Base-by-base conservation (phyloP, 768 basidiomycete genomes). In the Pholiota molesta region DNA sequence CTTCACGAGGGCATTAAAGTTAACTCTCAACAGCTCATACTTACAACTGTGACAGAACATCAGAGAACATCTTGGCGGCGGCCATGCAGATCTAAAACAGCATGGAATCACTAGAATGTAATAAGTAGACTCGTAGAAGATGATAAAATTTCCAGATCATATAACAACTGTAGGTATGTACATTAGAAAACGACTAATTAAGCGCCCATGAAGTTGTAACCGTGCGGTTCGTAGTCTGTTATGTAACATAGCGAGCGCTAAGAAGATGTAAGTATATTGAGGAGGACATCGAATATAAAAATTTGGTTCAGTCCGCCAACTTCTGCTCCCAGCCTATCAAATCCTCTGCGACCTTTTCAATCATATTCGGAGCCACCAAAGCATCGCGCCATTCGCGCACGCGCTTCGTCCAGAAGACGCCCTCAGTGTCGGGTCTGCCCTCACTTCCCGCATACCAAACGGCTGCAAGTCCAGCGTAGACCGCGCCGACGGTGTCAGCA, bases 401-500 rank as follows among this genome's bases (percentile, higher is more conserved):
- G 59, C 72, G 63, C 49, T 71, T 62, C 21, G 73, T 75, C 81
- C 81, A 82, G 58, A 80, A 80, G 29, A 67, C 47, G 23, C 64
- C 61, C 13, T 66, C 65, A 2, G 61, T 63, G 5, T 65, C 51
- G 1, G 52, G 31, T 3, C 29, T 57, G 5, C 40, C 68, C 11
- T 71, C 70, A 7, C 71, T 71, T 16, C 62, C 68, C 1, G 71
- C 76, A 63, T 82, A 82, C 77, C 80, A 83, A 52, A 71, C 73
- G 5, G 73, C 81, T 0, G 81, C 81, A 14, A 83, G 67, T 0
- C 80, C 80, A n/a, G 72, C 81, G 52, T 81, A 82, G 26, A 82
- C 73, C 2, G 78, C 79, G 0, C 77, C 81, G 9, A 81, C 76
- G 8, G 81, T 81, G 66, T 82, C 81, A 1, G 81, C 77, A 64